Evolutionary conservation across 352 stramenopile genomes (phyloP), one percentile per base, ranked within the genome.

Genomic region (Plasmopara halstedii): DNA sequence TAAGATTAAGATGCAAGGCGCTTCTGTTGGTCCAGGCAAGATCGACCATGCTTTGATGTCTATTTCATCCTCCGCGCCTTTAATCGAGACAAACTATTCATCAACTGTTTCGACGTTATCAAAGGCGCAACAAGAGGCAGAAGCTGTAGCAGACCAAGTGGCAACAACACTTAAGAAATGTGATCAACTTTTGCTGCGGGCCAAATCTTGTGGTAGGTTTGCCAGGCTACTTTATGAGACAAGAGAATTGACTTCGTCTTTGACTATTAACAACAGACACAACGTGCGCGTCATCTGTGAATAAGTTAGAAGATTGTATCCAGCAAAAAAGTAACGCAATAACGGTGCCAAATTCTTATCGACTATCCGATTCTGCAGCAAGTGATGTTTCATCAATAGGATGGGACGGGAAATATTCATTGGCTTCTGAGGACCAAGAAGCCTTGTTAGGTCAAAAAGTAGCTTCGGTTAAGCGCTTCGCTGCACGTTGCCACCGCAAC

Each of bases 131-230:
- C 57, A 68, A 45, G 43, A 70, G 22, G 64, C 65, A 1, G 70
- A 59, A 6, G 50, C 77, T 29, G 64, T 83, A 0, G 67, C 59
- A 0, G 64, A 82, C 11, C 69, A 84, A 51, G 62, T 86, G 11
- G 74, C 81, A 34, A 67, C 46, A 34, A 71, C 72, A 29, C 45
- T 86, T 3, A 37, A 51, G 9, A 74, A 72, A 22, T 86, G 71
- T 32, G 67, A 84, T 15, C 58, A 63, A 17, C 65, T 86, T 9
- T 42, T 86, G 37, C 57, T 62, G 19, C 58, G 58, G 4, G 62
- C 52, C 20, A 56, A 63, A 17, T 48, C 45, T 36, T 49, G 46
- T 40, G 38, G 62, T 71, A 55, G 50, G 33, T 29, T 29, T 29
- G 25, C 6, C 11, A 29, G 11, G 25, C 25, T 29, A 29, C 6